Conservation (phyloP, 2,329 filamentous ascomycete species). For the Ophiostoma novo-ulmi region DNA sequence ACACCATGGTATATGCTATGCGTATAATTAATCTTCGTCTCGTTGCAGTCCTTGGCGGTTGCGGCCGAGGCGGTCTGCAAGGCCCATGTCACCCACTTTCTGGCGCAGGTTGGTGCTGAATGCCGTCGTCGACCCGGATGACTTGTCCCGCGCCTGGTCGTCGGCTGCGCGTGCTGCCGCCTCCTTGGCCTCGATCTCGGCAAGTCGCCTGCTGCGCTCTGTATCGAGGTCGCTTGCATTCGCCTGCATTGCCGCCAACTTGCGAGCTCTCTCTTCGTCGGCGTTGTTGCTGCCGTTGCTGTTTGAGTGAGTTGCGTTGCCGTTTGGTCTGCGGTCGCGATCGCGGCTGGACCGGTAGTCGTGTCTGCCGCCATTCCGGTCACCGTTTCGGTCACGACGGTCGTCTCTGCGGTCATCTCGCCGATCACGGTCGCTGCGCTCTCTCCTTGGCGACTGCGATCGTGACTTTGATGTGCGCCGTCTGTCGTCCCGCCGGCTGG, state of each 20-base stretch:
- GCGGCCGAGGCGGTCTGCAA: constrained; percentile 50
- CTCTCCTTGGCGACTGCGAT: constrained; percentile 32
- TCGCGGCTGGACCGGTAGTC: too few relatives aligned
- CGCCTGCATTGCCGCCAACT: constrained; percentile 67
- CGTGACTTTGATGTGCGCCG: constrained; percentile 27
- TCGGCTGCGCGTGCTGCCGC: constrained; percentile 61
- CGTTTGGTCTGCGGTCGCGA: background rate
- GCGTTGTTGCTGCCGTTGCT: constrained; percentile 1
- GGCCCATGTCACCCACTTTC: constrained; percentile 48
- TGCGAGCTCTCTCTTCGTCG: constrained; percentile 53
- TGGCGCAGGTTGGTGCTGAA: constrained; percentile 62
- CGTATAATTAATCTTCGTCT: constrained; percentile 38
- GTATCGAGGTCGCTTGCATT: constrained; percentile 64
- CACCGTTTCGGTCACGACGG: constrained; percentile 5
- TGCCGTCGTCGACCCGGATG: constrained; percentile 32
- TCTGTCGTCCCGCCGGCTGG: constrained; percentile 35
- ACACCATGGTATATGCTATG: background rate
- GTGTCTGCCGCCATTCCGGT: background rate
- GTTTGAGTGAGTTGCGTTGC: background rate
- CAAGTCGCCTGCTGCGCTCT: constrained; percentile 64
- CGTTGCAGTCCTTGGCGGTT: constrained; percentile 42
- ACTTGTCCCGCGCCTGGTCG: constrained; percentile 50
- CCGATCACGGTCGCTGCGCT: constrained; percentile 1
- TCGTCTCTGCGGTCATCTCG: constrained; percentile 3
- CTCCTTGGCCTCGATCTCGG: constrained; percentile 62